Base-by-base conservation (phyloP, 345 rosid species). In the Pistacia integerrima region DNA sequence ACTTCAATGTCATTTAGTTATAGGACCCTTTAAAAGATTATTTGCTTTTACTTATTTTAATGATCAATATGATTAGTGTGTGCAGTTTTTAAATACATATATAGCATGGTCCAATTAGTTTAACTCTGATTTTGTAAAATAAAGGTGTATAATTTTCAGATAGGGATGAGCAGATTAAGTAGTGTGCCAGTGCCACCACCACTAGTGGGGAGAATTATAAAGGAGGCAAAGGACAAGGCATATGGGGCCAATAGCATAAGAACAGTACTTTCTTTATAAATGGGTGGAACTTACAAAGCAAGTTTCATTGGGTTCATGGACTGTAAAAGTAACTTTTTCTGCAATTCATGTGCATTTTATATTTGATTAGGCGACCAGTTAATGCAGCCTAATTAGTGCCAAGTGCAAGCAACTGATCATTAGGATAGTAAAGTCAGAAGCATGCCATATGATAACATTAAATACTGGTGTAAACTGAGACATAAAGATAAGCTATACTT, bases 261-360 rank as follows among this genome's bases (percentile, higher is more conserved):
- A 2, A 1, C 8, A 44, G 1, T n/a, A 6, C 3, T 71, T 9
- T 35, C 11, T 33, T 55, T 20, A 14, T 55, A 44, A 11, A 18
- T 9, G 2, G 14, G 11, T 35, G 73, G 55, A 59, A 68, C 51
- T 76, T 59, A 30, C 73, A 49, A 58, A 17, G 73, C 65, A 67
- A 33, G 51, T 22, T 57, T 46, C 30, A 16, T 76, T 46, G 73
- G 67, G 12, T 28, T 59, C 67, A 46, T 59, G 59, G 59, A 44
- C 25, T 67, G 9, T 54, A 17, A 17, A 48, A 3, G 1, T 22
- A n/a, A 51, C 18, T 30, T 46, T 22, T 13, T 49, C 58, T 41
- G 18, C 10, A 5, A 46, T 25, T 73, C 16, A 25, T 54, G 28
- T 36, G 49, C 58, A 17, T 54, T 54, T 30, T 16, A 4, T 44